Evolutionary conservation across 2,329 filamentous ascomycete genomes (phyloP).

Genomic region (Neurospora crassa): DNA sequence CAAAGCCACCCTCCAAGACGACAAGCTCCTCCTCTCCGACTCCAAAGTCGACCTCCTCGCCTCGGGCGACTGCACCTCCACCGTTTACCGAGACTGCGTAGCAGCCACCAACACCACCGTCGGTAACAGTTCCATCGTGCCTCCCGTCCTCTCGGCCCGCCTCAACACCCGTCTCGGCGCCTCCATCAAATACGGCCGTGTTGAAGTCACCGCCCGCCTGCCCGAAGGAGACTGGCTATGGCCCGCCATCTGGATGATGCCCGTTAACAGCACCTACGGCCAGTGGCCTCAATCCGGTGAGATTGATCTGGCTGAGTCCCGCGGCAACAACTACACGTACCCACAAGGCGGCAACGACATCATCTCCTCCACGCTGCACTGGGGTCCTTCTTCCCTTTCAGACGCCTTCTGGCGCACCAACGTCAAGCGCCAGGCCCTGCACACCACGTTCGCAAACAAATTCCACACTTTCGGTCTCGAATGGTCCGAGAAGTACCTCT

Average conservation of each 20-base stretch:
- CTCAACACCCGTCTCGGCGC: constrained; percentile 65
- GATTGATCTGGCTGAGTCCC: constrained; percentile 73
- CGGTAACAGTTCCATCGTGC: constrained; percentile 64
- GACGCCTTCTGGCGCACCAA: constrained; percentile 81
- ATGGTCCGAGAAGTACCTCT: constrained; percentile 82
- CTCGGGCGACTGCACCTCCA: constrained; percentile 59
- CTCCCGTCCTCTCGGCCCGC: constrained; percentile 67
- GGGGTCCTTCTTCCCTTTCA: constrained; percentile 62
- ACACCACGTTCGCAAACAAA: constrained; percentile 59
- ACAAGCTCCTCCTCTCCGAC: constrained; percentile 53
- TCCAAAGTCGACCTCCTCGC: constrained; percentile 57
- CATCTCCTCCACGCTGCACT: constrained; percentile 69
- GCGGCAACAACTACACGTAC: constrained; percentile 75
- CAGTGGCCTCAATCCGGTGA: constrained; percentile 72
- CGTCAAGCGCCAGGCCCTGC: constrained; percentile 63
- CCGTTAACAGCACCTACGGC: constrained; percentile 62
- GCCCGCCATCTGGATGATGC: constrained; percentile 90
- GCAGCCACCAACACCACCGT: constrained; percentile 61
- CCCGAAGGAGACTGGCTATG: constrained; percentile 78
- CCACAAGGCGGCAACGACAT: constrained; percentile 72
- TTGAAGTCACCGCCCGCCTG: constrained; percentile 70
- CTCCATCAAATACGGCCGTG: constrained; percentile 68
- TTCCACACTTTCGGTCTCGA: constrained; percentile 76
- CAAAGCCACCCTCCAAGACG: constrained; percentile 68
- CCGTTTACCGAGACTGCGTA: constrained; percentile 44